Conservation (phyloP, 1,284 basidiomycete species). For the Fomitopsis pinicola region DNA sequence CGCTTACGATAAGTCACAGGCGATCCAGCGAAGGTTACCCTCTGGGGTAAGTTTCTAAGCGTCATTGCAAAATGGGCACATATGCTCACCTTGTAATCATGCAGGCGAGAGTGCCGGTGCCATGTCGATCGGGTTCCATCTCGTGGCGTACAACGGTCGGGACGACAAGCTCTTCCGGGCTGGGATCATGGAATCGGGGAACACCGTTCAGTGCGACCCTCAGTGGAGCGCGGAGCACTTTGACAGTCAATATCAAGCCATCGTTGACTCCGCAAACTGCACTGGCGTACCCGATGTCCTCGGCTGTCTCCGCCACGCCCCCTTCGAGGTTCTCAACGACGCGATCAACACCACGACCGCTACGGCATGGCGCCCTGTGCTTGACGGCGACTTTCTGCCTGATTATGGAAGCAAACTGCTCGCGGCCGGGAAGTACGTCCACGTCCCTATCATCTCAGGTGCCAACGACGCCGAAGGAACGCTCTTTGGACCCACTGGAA, state of each 20-base stretch:
- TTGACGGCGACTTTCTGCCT: neutral
- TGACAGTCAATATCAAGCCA: neutral
- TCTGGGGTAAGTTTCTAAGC: neutral
- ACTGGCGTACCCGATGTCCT: neutral
- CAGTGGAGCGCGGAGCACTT: neutral
- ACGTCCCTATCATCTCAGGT: neutral
- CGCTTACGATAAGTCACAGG: neutral
- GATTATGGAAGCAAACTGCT: neutral
- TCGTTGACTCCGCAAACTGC: neutral
- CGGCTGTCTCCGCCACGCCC: neutral
- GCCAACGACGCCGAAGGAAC: neutral
- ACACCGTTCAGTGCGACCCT: neutral
- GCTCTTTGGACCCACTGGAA: neutral
- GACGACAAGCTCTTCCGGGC: neutral
- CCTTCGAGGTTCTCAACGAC: neutral
- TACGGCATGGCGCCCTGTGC: neutral
- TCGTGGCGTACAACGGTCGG: neutral
- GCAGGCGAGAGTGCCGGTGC: neutral
- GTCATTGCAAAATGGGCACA: neutral
- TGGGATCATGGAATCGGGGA: neutral
- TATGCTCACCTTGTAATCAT: neutral
- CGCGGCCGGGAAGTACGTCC: neutral
- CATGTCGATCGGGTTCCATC: neutral
- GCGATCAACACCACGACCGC: neutral
- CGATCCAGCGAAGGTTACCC: neutral